Evolutionary conservation across 1,284 basidiomycete genomes (phyloP).

Genomic region (Cystobasidium pallidum): DNA sequence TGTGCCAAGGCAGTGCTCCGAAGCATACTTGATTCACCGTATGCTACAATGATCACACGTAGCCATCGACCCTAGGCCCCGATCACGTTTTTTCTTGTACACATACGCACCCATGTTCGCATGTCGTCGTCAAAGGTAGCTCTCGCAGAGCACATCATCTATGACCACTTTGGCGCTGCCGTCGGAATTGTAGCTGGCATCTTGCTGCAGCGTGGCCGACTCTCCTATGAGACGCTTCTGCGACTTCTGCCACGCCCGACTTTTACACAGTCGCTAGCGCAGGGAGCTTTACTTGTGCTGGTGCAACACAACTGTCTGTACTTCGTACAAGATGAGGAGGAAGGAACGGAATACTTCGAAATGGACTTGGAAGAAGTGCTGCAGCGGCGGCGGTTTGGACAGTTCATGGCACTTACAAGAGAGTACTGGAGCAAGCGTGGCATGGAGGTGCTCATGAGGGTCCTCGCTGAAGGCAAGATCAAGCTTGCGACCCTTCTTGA

Average conservation of each 20-base stretch:
- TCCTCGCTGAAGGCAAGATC: constrained; percentile 42
- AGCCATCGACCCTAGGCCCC: too few species aligned
- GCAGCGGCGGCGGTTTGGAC: constrained; percentile 55
- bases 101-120: constrained; percentile 1
- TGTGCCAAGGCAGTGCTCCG: too few species aligned
- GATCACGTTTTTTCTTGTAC: constrained; percentile 4
- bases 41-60: not conserved
- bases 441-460: constrained; percentile 12
- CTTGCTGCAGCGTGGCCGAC: constrained; percentile 80
- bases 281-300: constrained; percentile 76
- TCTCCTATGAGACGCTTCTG: constrained; percentile 65
- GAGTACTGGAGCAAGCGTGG: constrained; percentile 62
- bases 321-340: constrained; percentile 54
- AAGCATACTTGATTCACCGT: not conserved
- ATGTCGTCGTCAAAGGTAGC: constrained; percentile 37
- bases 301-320: constrained; percentile 78
- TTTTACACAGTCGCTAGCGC: constrained; percentile 68
- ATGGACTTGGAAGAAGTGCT: constrained; percentile 57
- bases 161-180: constrained; percentile 76
- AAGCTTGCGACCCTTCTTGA: constrained; percentile 37
- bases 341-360: constrained; percentile 56
- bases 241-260: constrained; percentile 70
- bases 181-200: constrained; percentile 77
- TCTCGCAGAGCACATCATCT: constrained; percentile 74
- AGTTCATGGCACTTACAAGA: constrained; percentile 76